Conservation (phyloP, 129 eudicot genomes). For the Rutidosis leptorrhynchoides region DNA sequence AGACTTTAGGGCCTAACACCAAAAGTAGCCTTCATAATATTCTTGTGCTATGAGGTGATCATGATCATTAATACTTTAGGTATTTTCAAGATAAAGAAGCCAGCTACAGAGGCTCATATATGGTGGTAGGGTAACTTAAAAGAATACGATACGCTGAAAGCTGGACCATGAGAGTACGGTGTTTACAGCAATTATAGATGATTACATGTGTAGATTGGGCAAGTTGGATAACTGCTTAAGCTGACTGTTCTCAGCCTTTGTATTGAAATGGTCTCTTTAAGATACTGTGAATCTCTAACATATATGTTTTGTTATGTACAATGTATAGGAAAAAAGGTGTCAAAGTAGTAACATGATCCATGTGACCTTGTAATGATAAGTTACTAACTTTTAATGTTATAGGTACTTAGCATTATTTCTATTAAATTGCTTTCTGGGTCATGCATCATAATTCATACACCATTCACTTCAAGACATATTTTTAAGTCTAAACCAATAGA, state of each 20-base stretch:
- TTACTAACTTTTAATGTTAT: background rate
- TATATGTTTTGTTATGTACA: background rate
- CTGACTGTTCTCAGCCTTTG: background rate
- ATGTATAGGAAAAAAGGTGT: background rate
- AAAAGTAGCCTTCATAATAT: constrained; percentile 19
- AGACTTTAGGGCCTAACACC: constrained; percentile 19
- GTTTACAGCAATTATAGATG: background rate
- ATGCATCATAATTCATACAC: background rate
- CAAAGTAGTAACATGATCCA: background rate
- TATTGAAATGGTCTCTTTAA: background rate
- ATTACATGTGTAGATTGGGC: background rate
- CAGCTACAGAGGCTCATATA: background rate
- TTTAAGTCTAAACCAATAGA: background rate
- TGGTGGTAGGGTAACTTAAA: too few relatives aligned
- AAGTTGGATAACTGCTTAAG: background rate
- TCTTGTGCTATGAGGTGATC: constrained; percentile 5
- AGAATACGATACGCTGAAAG: background rate
- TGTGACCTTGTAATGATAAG: background rate
- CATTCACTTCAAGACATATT: background rate
- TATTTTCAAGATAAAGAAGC: background rate
- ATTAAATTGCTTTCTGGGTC: background rate
- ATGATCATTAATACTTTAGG: background rate
- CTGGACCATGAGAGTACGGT: background rate
- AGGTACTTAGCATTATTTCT: background rate
- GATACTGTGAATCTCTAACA: background rate